phyloP scores from a whole-genome alignment of 495 filamentous ascomycete species.

The Neurospora sp. region DNA sequence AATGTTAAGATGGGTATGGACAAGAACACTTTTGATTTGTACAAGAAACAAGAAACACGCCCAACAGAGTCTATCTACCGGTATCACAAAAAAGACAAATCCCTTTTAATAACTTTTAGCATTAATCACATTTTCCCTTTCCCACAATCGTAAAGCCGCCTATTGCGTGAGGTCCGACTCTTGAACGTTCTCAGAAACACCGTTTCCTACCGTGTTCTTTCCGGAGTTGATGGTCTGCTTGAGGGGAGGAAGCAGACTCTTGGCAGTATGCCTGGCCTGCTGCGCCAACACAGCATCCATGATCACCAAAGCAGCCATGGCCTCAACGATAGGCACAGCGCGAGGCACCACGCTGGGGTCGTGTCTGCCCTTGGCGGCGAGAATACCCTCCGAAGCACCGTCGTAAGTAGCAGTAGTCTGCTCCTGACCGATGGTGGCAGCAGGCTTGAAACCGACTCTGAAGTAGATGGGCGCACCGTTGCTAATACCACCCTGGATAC shows the following conservation, averaged over 20 bases:
- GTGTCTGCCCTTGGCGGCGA: conserved; percentile 92
- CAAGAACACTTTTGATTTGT: neutral
- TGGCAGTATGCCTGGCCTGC: conserved; percentile 54
- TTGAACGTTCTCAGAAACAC: conserved; percentile 15
- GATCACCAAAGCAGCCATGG: conserved; percentile 84
- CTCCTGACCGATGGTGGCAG: conserved; percentile 89
- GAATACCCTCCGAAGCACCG: conserved; percentile 53
- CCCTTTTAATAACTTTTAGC: neutral
- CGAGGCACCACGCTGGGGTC: conserved; percentile 93
- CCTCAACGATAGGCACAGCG: conserved; percentile 91
- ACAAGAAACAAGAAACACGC: neutral
- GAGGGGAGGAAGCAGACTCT: conserved; percentile 42
- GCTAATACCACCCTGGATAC: conserved; percentile 92
- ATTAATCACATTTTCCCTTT: neutral
- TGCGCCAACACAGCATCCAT: conserved; percentile 91
- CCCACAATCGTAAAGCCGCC: neutral
- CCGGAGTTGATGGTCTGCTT: conserved; percentile 22
- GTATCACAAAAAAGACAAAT: neutral
- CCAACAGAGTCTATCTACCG: neutral
- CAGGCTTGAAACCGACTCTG: conserved; percentile 88
- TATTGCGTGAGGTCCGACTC: neutral
- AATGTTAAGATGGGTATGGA: neutral
- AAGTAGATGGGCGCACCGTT: conserved; percentile 96
- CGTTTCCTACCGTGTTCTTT: conserved; percentile 15
- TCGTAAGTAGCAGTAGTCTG: conserved; percentile 79